A percentile compares a stretch with the other conserved stretches of the same genome.
Evolutionary conservation across 331 rosid species (phyloP).

Genomic region (Malus hybrid): DNA sequence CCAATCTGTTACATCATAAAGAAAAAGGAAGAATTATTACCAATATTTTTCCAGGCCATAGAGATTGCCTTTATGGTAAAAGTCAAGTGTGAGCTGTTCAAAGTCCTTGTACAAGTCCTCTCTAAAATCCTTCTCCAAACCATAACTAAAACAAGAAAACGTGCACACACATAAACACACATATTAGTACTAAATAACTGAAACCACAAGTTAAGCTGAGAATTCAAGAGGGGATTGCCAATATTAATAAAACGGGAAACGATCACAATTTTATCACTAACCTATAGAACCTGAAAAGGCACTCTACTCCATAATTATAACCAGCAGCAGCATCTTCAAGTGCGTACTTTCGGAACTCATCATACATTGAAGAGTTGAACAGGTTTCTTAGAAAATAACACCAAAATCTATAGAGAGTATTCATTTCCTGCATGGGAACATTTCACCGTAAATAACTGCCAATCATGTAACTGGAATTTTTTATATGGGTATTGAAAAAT

Average conservation of each 20-base stretch:
- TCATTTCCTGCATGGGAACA: constrained; percentile 77
- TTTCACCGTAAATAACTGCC: not conserved
- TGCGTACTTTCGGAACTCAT: constrained; percentile 78
- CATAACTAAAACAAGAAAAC: constrained; percentile 58
- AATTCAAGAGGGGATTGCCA: constrained; percentile 1
- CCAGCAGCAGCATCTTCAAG: constrained; percentile 83
- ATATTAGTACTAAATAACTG: not conserved
- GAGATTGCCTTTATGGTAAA: constrained; percentile 73
- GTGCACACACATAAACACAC: not conserved
- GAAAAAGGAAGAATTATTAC: constrained; percentile 30
- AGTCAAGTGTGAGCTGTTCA: constrained; percentile 80
- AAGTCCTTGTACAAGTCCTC: constrained; percentile 82
- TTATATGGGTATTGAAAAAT: not conserved
- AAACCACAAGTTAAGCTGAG: constrained; percentile 1
- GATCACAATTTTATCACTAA: not conserved
- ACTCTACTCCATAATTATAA: constrained; percentile 91
- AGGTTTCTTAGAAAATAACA: constrained; percentile 71
- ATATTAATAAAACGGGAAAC: constrained; percentile 5
- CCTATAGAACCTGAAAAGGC: constrained; percentile 99
- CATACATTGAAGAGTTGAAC: constrained; percentile 75
- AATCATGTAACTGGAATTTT: not conserved
- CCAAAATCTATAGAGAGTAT: constrained; percentile 88
- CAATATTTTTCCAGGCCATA: constrained; percentile 98
- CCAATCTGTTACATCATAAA: not conserved
- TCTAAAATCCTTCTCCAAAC: constrained; percentile 90